Conservation (phyloP, 768 basidiomycete genomes). For the Termitomyces eurrhizus region DNA sequence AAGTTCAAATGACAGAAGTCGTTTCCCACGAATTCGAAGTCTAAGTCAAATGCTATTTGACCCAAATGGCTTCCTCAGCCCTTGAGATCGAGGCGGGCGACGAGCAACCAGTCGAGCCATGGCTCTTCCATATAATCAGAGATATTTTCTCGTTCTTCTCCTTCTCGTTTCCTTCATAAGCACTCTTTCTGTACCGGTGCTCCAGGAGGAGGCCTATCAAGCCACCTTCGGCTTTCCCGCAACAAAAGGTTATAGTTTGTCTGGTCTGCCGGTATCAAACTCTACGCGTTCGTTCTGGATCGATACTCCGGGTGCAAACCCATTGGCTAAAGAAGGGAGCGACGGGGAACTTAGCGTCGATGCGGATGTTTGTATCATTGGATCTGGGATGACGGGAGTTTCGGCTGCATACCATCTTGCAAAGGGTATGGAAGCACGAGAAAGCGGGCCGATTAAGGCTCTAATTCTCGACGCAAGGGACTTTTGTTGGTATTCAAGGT, state of each 20-base stretch:
- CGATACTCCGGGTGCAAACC: slow-evolving; percentile 55
- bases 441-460: neutral
- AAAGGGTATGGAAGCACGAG: slow-evolving; percentile 23
- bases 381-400: slow-evolving; percentile 77
- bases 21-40: slow-evolving; percentile 1
- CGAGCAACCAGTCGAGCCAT: neutral
- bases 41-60: neutral
- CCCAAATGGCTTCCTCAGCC: neutral
- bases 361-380: slow-evolving; percentile 76
- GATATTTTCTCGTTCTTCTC: neutral
- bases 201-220: slow-evolving; percentile 5
- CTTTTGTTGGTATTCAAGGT: slow-evolving; percentile 50
- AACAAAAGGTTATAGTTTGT: neutral
- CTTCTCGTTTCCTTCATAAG: neutral
- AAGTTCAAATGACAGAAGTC: neutral
- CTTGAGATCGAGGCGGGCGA: neutral
- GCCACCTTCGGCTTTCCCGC: slow-evolving; percentile 7
- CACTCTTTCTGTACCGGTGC: slow-evolving; percentile 3
- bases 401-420: slow-evolving; percentile 72
- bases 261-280: slow-evolving; percentile 51
- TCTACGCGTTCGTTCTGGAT: slow-evolving; percentile 77
- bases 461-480: slow-evolving; percentile 82
- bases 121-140: neutral
- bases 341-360: slow-evolving; percentile 51
- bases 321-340: slow-evolving; percentile 65